Conservation (phyloP, 1,139 yeast species). For the Candida sanyaensis region DNA sequence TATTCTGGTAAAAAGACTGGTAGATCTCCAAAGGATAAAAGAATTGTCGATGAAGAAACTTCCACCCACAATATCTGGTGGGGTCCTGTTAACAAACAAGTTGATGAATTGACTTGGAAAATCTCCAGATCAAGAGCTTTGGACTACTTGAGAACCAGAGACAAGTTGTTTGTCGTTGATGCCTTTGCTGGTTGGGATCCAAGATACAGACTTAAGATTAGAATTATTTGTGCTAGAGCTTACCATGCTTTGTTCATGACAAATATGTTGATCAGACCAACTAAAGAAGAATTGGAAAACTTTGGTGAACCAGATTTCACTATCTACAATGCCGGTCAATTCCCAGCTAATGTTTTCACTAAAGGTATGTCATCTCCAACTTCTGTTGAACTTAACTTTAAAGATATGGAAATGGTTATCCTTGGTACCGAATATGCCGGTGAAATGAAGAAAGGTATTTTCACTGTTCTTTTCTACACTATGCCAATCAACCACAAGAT, state of each 20-base stretch:
- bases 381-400: constrained; percentile 94
- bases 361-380: constrained; percentile 98
- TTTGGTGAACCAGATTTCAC: constrained; percentile 99
- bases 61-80: constrained; percentile 91
- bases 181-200: constrained; percentile 99
- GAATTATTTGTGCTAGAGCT: constrained; percentile 97
- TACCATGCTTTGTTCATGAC: constrained; percentile 98
- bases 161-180: constrained; percentile 91
- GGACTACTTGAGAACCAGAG: constrained; percentile 95
- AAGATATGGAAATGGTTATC: constrained; percentile 98
- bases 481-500: constrained; percentile 95
- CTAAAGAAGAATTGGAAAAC: constrained; percentile 81
- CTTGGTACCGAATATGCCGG: constrained; percentile 99
- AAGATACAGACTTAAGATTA: constrained; percentile 92
- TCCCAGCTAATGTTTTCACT: constrained; percentile 97
- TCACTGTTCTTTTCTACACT: constrained; percentile 97
- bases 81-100: constrained; percentile 98
- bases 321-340: constrained; percentile 97
- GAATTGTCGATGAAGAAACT: constrained; percentile 93
- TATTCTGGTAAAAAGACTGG: constrained; percentile 97
- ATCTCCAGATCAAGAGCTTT: constrained; percentile 96
- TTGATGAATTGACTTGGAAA: constrained; percentile 92
- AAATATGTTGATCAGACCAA: constrained; percentile 96
- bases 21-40: constrained; percentile 97
- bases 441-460: constrained; percentile 99